Evolutionary conservation across 768 basidiomycete species (phyloP).

Genomic region (Rhizopogon vinicolor): DNA sequence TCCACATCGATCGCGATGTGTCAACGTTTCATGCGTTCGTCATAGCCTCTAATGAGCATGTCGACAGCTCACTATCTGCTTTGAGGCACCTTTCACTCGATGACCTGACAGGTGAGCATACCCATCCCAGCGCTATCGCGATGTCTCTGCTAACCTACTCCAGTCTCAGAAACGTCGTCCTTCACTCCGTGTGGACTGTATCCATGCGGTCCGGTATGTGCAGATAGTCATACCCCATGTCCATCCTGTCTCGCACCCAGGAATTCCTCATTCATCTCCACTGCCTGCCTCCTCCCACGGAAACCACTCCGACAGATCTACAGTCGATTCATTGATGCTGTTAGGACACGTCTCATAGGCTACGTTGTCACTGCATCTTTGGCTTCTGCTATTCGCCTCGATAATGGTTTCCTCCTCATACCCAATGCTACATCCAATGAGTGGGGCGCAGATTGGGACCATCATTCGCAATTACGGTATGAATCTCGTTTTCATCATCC

Average conservation of each 20-base stretch:
- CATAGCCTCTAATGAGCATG: conserved; percentile 33
- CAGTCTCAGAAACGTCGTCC: conserved; percentile 38
- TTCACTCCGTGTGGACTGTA: conserved; percentile 49
- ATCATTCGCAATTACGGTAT: conserved; percentile 45
- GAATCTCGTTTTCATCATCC: background rate
- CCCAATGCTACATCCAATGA: conserved; percentile 40
- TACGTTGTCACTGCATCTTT: conserved; percentile 46
- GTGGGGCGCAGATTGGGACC: conserved; percentile 67
- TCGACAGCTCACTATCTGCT: conserved; percentile 24
- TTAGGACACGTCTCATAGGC: conserved; percentile 48
- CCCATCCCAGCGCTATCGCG: background rate
- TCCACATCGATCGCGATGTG: conserved; percentile 39
- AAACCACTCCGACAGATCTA: conserved; percentile 37
- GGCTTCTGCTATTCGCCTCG: conserved; percentile 44
- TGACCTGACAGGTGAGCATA: conserved; percentile 46
- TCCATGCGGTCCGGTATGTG: conserved; percentile 48
- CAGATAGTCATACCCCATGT: conserved; percentile 35
- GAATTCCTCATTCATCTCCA: conserved; percentile 21
- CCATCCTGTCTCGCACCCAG: conserved; percentile 27
- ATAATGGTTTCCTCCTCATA: conserved; percentile 60
- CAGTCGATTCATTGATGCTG: conserved; percentile 53
- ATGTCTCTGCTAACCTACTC: conserved; percentile 3
- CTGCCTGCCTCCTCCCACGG: conserved; percentile 40
- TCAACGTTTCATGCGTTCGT: conserved; percentile 58
- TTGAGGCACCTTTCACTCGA: conserved; percentile 41